Evolutionary conservation across 2,329 filamentous ascomycete genomes (phyloP), one percentile per base, ranked within the genome.

Genomic region (Laburnicola sp.): DNA sequence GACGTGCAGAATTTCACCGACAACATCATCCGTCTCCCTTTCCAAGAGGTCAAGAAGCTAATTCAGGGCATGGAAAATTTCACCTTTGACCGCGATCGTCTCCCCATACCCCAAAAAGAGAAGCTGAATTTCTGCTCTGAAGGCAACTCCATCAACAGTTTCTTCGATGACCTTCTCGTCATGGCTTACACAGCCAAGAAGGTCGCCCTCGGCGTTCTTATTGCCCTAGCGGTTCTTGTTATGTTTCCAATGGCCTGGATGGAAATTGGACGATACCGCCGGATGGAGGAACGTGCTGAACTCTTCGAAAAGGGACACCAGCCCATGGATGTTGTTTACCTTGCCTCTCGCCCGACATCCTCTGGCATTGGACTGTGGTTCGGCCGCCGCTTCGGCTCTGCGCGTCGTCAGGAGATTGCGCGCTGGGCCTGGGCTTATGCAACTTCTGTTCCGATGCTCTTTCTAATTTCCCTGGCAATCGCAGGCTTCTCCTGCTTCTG

Each of bases 381-480:
- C 21, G 84, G 88, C 5, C 81, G 81, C 45, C 80, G 78, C 51
- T 85, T 93, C 74, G 82, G 82, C 46, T 82, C 72, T 75, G 74
- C 74, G 65, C 81, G 86, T 60, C 81, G 83, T 45, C 86, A 91
- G 70, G 82, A 89, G 39, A 80, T 96, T 36, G 80, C 86, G 7
- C 85, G 92, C 55, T 97, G 92, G 91, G 84, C 85, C 45, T 78
- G 94, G 56, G 89, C 92, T 6, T 97, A 97, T 69, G 86, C 86
- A n/a, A 96, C 91, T 0, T 91, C 91, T 0, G 75, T 87, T 0
- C 84, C 90, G 0, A 92, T 91, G 16, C 78, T 97, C n/a, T 92
- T 97, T 64, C 83, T 97, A 4, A 81, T 97, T 5, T 86, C 87
- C 4, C 84, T 97, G 35, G 92, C 88, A 7, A 66, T 95, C 7